A percentile compares a stretch with the other conserved stretches of the same genome.
These are phyloP conservation scores for Aspergillus sparsus DNA, from an alignment of 495 filamentous ascomycete genomes.

Conservation along the genomic window DNA sequence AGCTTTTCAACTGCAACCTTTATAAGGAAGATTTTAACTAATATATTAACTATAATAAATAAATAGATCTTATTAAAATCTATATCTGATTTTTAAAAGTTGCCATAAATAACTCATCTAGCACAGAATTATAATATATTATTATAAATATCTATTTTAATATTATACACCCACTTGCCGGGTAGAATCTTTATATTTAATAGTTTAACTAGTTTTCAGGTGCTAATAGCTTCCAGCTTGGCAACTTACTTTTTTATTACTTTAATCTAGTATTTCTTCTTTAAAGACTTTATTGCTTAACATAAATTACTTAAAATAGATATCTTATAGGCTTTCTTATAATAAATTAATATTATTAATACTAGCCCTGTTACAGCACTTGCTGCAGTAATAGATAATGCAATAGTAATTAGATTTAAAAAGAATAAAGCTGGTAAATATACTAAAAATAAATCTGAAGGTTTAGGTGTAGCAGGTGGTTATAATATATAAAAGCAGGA, in stretches of 20 bases:
- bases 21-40: not conserved
- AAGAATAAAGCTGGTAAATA: no score
- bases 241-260: not conserved
- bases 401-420: no score
- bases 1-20: not conserved
- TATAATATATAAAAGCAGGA: no score
- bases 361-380: no score
- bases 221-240: not conserved
- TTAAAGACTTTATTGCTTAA: not conserved
- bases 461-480: no score
- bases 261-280: not conserved
- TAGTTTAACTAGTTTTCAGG: not conserved
- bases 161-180: not conserved
- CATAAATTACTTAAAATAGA: not conserved
- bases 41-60: not conserved
- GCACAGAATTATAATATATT: not conserved
- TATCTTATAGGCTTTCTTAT: not conserved
- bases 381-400: no score
- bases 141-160: not conserved
- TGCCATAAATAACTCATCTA: not conserved
- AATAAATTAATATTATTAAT: no score
- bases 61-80: not conserved
- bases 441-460: no score
- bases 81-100: not conserved
- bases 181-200: not conserved